Percentiles rank a stretch among this genome's conserved stretches.
Conservation (phyloP, 2,329 filamentous ascomycete genomes). For the Pseudogymnoascus sp. region DNA sequence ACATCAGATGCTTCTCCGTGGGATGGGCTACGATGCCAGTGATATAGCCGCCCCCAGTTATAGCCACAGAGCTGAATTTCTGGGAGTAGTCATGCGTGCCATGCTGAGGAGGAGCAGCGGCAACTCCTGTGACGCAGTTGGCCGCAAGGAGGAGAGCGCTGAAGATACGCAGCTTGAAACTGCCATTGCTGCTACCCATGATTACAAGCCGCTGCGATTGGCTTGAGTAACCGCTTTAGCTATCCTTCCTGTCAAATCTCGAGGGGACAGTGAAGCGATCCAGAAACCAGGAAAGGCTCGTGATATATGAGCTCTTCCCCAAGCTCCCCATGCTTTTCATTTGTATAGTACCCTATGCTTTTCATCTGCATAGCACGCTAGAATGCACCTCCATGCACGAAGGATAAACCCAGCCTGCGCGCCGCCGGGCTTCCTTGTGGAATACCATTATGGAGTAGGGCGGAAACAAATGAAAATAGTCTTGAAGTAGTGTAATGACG, state of each 20-base stretch:
- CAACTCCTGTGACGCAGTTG: neutral
- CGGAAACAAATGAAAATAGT: neutral
- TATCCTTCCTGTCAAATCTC: neutral
- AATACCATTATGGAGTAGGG: neutral
- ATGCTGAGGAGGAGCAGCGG: neutral
- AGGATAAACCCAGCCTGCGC: neutral
- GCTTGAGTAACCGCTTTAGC: neutral
- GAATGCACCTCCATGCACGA: conserved; percentile 4
- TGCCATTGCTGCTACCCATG: neutral
- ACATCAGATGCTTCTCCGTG: conserved; percentile 16
- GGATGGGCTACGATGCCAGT: conserved; percentile 18
- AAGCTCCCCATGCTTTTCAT: neutral
- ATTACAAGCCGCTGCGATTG: neutral
- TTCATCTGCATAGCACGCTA: neutral
- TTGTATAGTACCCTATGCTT: neutral
- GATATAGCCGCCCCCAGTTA: conserved; percentile 18
- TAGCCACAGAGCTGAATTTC: conserved; percentile 16
- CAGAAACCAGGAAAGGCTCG: neutral
- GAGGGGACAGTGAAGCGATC: neutral
- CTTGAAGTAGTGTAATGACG: neutral
- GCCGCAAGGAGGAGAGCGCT: neutral
- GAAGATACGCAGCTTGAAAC: neutral
- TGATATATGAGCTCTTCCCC: neutral
- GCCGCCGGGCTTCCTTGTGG: neutral
- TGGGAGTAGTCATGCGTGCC: conserved; percentile 10